A percentile compares a stretch with the other conserved stretches of the same genome.
Evolutionary conservation across 2,329 filamentous ascomycete species (phyloP).

Genomic region (Colletotrichum abscissum): DNA sequence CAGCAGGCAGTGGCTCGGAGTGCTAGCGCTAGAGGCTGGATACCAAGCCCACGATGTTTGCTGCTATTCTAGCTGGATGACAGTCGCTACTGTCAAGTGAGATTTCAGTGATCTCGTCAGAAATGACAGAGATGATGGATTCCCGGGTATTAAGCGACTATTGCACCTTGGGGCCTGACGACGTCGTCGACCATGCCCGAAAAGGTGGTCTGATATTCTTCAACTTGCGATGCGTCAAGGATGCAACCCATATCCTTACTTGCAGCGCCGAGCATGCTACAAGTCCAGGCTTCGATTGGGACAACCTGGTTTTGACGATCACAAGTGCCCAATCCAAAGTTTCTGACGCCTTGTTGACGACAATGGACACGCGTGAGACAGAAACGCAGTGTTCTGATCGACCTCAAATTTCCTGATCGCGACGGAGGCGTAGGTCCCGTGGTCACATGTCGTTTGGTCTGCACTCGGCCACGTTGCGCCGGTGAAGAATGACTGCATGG

Average conservation of each 20-base stretch:
- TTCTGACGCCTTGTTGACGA: background rate
- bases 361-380: background rate
- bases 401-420: background rate
- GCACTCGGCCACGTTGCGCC: constrained; percentile 19
- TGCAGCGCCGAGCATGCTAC: background rate
- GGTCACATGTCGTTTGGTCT: constrained; percentile 13
- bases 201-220: background rate
- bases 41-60: background rate
- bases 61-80: background rate
- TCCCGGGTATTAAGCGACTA: background rate
- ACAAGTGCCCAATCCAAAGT: background rate
- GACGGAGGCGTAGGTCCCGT: background rate
- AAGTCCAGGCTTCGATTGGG: background rate
- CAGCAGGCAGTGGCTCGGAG: background rate
- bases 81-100: constrained; percentile 4
- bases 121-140: constrained; percentile 23
- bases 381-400: background rate
- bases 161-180: too few species aligned
- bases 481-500: constrained; percentile 32
- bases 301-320: background rate
- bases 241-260: background rate
- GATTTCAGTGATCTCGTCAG: constrained; percentile 19
- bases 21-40: background rate
- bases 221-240: background rate
- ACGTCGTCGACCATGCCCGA: background rate